Percentiles rank a stretch among this genome's conserved stretches.
These are phyloP conservation scores for Stephania yunnanensis DNA, from an alignment of 164 flowering plant species.

Conservation along the genomic window DNA sequence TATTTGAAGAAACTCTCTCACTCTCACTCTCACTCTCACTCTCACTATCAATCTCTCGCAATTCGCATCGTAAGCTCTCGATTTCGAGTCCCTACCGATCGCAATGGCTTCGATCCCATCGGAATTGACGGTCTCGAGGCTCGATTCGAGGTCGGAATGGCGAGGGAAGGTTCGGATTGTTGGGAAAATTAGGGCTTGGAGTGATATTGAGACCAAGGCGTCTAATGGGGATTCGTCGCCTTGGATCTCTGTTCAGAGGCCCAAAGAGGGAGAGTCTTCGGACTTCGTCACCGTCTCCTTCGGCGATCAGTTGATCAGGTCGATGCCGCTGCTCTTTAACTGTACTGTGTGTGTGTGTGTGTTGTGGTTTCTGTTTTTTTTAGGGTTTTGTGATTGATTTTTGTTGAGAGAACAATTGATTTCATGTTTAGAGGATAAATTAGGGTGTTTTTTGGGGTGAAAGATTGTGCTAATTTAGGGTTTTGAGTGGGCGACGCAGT, in stretches of 20 bases:
- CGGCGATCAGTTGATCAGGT: not conserved
- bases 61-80: not conserved
- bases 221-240: not conserved
- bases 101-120: not conserved
- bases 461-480: not conserved
- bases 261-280: not conserved
- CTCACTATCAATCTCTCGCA: not conserved
- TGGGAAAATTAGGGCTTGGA: constrained; percentile 1
- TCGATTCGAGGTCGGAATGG: constrained; percentile 1
- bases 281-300: not conserved
- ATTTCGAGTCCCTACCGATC: not conserved
- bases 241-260: not conserved
- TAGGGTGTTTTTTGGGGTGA: no score
- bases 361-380: not conserved
- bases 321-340: not conserved
- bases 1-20: not conserved
- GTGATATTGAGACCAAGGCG: not conserved
- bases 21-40: no score
- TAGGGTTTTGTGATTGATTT: not conserved
- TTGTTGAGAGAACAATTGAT: no score
- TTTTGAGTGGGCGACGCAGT: not conserved
- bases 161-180: constrained; percentile 5
- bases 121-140: not conserved
- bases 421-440: no score
- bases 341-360: not conserved